Evolutionary conservation across 352 stramenopile genomes (phyloP).

Genomic region (Thalassiosira mediterranea): DNA sequence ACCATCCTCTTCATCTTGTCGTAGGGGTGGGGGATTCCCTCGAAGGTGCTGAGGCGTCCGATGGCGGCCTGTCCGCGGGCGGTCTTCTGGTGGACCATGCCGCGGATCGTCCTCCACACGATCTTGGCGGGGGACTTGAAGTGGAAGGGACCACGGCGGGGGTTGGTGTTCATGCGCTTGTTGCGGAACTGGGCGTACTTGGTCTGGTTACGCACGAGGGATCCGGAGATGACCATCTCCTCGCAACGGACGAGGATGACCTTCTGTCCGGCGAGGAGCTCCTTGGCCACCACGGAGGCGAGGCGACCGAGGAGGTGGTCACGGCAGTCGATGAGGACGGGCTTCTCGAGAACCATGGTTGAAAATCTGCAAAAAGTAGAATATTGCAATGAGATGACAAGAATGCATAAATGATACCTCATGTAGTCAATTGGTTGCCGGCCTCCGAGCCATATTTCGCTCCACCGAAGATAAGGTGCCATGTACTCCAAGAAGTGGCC

Average conservation of each 20-base stretch:
- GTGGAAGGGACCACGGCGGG: constrained; percentile 94
- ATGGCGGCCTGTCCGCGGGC: constrained; percentile 94
- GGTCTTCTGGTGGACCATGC: constrained; percentile 99
- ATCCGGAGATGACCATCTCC: constrained; percentile 98
- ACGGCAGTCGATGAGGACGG: constrained; percentile 97
- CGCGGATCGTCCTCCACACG: constrained; percentile 92
- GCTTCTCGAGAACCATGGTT: constrained; percentile 85
- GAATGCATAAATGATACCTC: constrained; percentile 1
- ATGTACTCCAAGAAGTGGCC: too few relatives aligned
- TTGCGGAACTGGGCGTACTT: constrained; percentile 99
- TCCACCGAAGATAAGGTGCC: too few relatives aligned
- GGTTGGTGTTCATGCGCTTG: constrained; percentile 98
- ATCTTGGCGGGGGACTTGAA: constrained; percentile 96
- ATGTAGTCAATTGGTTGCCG: not conserved
- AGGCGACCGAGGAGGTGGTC: constrained; percentile 98
- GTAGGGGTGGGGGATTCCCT: constrained; percentile 97
- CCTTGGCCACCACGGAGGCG: constrained; percentile 98
- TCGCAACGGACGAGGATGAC: constrained; percentile 98
- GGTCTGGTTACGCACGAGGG: constrained; percentile 86
- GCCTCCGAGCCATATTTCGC: too few relatives aligned
- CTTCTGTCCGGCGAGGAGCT: constrained; percentile 98
- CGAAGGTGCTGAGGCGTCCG: constrained; percentile 96
- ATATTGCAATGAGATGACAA: not conserved
- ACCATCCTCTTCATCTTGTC: constrained; percentile 99
- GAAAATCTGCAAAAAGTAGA: not conserved